Conservation (phyloP, 306 rosid species). For the Prunus mongolica region DNA sequence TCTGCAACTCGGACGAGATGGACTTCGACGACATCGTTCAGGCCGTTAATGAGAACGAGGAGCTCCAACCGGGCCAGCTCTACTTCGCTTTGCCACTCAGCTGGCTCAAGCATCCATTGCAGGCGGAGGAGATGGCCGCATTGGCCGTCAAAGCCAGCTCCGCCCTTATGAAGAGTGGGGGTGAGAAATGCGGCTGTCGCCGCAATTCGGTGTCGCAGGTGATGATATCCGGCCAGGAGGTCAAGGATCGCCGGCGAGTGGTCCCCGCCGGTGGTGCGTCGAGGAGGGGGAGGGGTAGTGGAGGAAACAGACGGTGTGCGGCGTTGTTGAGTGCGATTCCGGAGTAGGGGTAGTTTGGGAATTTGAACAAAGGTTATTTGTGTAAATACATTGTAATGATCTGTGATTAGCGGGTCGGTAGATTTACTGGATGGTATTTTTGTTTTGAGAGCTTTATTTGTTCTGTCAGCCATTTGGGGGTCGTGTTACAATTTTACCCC, state of each 20-base stretch:
- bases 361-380: background rate
- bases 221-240: conserved; percentile 32
- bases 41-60: conserved; percentile 64
- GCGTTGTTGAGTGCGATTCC: conserved; percentile 66
- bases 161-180: conserved; percentile 58
- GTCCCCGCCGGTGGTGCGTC: conserved; percentile 13
- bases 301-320: conserved; percentile 26
- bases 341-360: conserved; percentile 58
- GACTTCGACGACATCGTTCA: conserved; percentile 68
- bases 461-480: conserved; percentile 4
- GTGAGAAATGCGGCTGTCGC: conserved; percentile 33
- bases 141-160: conserved; percentile 90
- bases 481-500: conserved; percentile 25
- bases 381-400: conserved; percentile 25
- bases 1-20: conserved; percentile 89
- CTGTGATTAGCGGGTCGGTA: conserved; percentile 4
- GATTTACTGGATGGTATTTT: background rate
- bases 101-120: conserved; percentile 49
- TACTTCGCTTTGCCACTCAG: conserved; percentile 79
- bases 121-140: conserved; percentile 89
- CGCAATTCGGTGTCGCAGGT: conserved; percentile 38
- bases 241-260: conserved; percentile 22
- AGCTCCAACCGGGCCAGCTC: conserved; percentile 72
- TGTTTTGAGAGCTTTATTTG: background rate
- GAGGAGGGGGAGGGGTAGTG: conserved; percentile 27